Evolutionary conservation across 768 basidiomycete species (phyloP), one percentile per base, ranked within the genome.

Genomic region (Rhodotorula paludigena): DNA sequence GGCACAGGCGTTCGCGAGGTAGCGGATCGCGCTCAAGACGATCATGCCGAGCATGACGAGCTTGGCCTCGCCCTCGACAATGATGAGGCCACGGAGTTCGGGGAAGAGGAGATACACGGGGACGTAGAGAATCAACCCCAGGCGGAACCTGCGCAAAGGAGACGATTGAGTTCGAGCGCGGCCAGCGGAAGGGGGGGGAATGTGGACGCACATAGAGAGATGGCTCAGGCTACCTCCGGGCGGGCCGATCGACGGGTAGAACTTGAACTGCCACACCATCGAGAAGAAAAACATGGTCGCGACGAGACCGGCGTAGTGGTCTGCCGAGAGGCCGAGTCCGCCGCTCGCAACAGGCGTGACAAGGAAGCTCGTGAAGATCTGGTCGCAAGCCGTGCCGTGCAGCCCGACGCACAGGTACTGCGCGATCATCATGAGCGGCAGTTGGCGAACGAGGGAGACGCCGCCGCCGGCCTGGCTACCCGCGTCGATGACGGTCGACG

Each of bases 321-420:
- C 89, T 0, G 96, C 90, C 75, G 87, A 88, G 60, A 99, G 81
- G 64, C 90, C 92, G 70, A 99, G 79, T 2, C 96, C 96, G n/a
- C 58, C 93, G 11, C 85, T 82, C 28, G 84, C 81, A 76, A 90
- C 90, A 73, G 88, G 85, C 48, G 59, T 62, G 51, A 75, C 64
- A 35, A 73, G 49, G 64, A 66, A 96, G 90, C 36, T 92, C 79
- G 78, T 94, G 90, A 80, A 93, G 89, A 76, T 49, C 59, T 76
- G 75, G 39, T 77, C 76, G 60, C 64, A 71, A 0, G 68, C 63
- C 15, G 77, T 77, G 41, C 86, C 85, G 76, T 96, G 92, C 57
- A 97, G 78, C 8, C 92, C 92, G 69, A 97, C 81, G 68, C 92
- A 80, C 28, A 89, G 89, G 78, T 96, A 96, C 79, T 96, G 93